Conservation (phyloP, 495 filamentous ascomycete species). For the Barbatosphaeria neglecta region DNA sequence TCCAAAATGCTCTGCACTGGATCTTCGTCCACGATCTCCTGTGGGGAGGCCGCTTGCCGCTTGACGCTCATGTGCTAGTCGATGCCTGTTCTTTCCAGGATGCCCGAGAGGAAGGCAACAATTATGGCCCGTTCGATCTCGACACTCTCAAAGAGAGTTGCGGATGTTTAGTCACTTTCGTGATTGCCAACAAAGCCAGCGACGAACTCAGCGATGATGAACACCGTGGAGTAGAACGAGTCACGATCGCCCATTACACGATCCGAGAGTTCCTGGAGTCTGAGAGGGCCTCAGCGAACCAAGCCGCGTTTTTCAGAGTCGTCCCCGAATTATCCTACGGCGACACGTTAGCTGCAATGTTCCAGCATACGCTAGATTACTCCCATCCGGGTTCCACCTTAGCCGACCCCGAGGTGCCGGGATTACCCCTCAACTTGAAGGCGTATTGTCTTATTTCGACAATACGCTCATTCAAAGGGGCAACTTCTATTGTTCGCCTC, state of each 20-base stretch:
- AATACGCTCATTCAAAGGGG: neutral
- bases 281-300: neutral
- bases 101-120: neutral
- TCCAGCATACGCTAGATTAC: neutral
- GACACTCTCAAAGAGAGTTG: conserved; percentile 11
- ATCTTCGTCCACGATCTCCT: conserved; percentile 11
- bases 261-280: neutral
- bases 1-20: conserved; percentile 7
- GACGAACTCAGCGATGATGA: no score
- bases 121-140: conserved; percentile 9
- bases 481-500: neutral
- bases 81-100: neutral
- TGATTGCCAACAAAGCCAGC: neutral
- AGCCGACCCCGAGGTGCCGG: neutral
- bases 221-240: no score
- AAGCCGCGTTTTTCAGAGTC: neutral
- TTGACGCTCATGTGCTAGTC: neutral
- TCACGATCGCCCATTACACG: neutral
- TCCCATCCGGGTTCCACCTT: neutral
- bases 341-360: neutral
- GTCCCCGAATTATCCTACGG: neutral
- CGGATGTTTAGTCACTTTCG: conserved; percentile 7
- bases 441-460: neutral
- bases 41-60: neutral
- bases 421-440: no score